These are phyloP conservation scores for Lipomyces lipofer DNA, from an alignment of 805 yeast species.

Conservation along the genomic window DNA sequence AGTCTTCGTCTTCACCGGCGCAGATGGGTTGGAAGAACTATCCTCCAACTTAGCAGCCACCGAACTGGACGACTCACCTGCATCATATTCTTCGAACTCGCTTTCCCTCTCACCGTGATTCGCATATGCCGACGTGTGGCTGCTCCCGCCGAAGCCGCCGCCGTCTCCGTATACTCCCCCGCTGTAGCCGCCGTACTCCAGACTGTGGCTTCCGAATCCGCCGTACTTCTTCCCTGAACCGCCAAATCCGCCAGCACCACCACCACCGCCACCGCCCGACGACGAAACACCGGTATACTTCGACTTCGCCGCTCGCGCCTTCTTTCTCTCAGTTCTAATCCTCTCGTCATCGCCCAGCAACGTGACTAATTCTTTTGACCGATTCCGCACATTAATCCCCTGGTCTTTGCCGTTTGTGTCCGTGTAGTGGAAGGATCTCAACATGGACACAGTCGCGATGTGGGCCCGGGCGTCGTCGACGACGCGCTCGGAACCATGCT, in stretches of 20 bases:
- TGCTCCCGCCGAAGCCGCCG: conserved; percentile 38
- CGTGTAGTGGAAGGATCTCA: conserved; percentile 88
- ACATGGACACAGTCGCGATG: conserved; percentile 75
- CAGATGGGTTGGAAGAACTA: conserved; percentile 5
- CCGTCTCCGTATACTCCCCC: conserved; percentile 46
- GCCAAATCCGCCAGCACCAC: conserved; percentile 36
- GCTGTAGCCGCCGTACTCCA: conserved; percentile 40
- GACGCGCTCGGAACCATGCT: conserved; percentile 91
- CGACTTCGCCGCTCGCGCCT: conserved; percentile 81
- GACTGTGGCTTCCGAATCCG: conserved; percentile 41
- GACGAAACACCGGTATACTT: conserved; percentile 77
- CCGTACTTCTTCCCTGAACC: conserved; percentile 40
- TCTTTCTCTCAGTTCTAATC: conserved; percentile 82
- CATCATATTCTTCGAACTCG: conserved; percentile 35
- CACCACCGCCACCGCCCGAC: conserved; percentile 38
- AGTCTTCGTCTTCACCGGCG: conserved; percentile 7
- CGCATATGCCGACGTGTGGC: conserved; percentile 2
- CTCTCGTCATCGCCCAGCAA: conserved; percentile 73
- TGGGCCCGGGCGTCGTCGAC: conserved; percentile 93
- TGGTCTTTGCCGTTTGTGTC: conserved; percentile 94
- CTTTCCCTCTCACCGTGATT: conserved; percentile 5
- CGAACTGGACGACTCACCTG: conserved; percentile 23
- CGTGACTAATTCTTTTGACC: conserved; percentile 72
- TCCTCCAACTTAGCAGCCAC: conserved; percentile 38
- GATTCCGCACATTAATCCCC: conserved; percentile 90